Conservation (phyloP, 164 flowering plant genomes). For the Saururus chinensis region DNA sequence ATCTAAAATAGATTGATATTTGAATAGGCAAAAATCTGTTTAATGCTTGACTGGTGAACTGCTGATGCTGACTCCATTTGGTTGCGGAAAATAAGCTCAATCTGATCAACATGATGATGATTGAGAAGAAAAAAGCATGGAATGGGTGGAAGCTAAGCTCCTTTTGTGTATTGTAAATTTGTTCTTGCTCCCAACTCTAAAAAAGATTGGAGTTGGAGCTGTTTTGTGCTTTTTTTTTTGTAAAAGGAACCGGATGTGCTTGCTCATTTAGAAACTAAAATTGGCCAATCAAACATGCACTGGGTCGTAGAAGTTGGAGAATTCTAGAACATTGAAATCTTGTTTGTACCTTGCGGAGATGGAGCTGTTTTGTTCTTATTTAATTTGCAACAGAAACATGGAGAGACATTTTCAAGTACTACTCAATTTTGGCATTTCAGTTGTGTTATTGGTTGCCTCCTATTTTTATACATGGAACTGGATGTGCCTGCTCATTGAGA, state of each 20-base stretch:
- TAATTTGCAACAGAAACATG: background rate
- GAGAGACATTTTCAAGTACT: background rate
- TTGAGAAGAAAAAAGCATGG: background rate
- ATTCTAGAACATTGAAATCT: too few relatives aligned
- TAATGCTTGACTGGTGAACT: background rate
- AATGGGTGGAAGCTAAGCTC: background rate
- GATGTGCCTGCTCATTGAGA: background rate
- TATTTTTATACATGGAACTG: background rate
- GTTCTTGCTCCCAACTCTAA: background rate
- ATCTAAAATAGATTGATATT: background rate
- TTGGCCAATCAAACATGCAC: background rate
- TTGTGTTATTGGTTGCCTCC: background rate
- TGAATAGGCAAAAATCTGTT: background rate
- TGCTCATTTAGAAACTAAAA: background rate
- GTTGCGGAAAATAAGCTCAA: background rate
- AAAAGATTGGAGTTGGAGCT: background rate
- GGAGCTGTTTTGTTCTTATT: background rate
- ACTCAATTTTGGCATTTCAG: background rate
- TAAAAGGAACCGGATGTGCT: background rate
- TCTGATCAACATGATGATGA: background rate
- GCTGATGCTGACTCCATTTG: background rate
- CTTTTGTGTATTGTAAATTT: background rate
- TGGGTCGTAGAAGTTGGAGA: too few relatives aligned
- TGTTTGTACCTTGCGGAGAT: too few relatives aligned
- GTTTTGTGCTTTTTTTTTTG: background rate